Percentiles rank a stretch among this genome's conserved stretches.
Conservation (phyloP, 148 eudicot genomes). For the Agrostemma githago region DNA sequence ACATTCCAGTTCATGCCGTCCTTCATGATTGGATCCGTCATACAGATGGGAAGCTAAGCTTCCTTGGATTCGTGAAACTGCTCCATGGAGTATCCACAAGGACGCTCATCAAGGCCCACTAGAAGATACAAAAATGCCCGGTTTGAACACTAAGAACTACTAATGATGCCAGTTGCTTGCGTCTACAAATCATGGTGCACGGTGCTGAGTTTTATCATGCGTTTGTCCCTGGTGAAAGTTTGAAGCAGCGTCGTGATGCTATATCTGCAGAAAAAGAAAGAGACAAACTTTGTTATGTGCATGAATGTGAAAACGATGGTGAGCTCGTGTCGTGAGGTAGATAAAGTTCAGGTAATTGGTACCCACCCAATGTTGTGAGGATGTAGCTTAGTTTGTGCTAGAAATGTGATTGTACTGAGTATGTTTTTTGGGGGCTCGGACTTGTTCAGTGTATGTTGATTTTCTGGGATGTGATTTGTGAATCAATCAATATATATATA, state of each 20-base stretch:
- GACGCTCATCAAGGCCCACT: constrained; percentile 56
- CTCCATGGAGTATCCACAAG: constrained; percentile 74
- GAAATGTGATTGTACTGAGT: constrained; percentile 23
- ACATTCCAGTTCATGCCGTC: constrained; percentile 95
- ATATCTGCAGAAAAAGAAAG: neutral
- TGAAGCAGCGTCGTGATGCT: constrained; percentile 9
- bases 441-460: neutral
- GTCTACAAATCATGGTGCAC: constrained; percentile 2
- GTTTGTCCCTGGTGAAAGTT: constrained; percentile 20
- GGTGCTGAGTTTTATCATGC: constrained; percentile 5
- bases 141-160: neutral
- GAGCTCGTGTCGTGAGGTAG: neutral
- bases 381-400: constrained; percentile 6
- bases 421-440: constrained; percentile 10
- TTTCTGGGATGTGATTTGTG: constrained; percentile 22
- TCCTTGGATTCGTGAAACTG: constrained; percentile 85
- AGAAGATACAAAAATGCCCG: constrained; percentile 4
- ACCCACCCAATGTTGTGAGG: neutral
- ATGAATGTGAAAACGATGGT: neutral
- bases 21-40: constrained; percentile 96
- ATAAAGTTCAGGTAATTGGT: constrained; percentile 5
- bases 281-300: neutral
- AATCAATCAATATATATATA: neutral
- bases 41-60: constrained; percentile 94
- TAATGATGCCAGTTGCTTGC: neutral